Base-by-base conservation (phyloP, 306 rosid species). In the Prunus fruticosa region DNA sequence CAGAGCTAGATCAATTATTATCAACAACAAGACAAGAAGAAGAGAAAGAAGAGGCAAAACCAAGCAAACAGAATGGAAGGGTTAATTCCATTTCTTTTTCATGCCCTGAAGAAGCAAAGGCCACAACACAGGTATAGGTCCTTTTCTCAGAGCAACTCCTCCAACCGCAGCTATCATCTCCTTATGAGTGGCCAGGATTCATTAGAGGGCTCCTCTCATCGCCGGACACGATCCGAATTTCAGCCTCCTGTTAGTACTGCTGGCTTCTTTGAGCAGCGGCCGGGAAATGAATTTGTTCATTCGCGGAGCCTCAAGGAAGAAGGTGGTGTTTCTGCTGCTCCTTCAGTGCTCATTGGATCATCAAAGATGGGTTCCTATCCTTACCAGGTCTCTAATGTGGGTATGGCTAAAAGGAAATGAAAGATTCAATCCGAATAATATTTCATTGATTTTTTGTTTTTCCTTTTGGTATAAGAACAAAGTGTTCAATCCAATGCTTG, bases 41-140 rank as follows among this genome's bases (percentile, higher is more conserved):
- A n/a, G 62, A 60, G 16, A 14, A 23, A 38, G 43, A 38, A 65
- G 58, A 45, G 43, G 65, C 32, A 67, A 62, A 52, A 11, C 27
- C 13, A 54, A 64, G 27, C 15, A 57, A 61, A 25, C 43, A 64
- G 69, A 23, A 92, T 93, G 97, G 97, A 93, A 78, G 97, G 96
- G 16, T 86, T 90, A 76, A 93, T 93, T 80, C 97, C 97, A 12
- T 93, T 78, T 87, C 85, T 93, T 25, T 56, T 89, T 74, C 94
- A 87, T 56, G 97, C 78, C 4, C 61, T 93, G 19, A 93, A 85
- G 88, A 93, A 89, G 84, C 88, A 75, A 25, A 89, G 78, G 58
- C 92, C 91, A 28, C 77, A 56, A 13, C 74, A 84, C 47, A 74
- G 4, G 19, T 78, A 57, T 62, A 75, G 90, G 79, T 80, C 90